Evolutionary conservation across 2,329 filamentous ascomycete species (phyloP).

Genomic region (Colletotrichum coccodes): DNA sequence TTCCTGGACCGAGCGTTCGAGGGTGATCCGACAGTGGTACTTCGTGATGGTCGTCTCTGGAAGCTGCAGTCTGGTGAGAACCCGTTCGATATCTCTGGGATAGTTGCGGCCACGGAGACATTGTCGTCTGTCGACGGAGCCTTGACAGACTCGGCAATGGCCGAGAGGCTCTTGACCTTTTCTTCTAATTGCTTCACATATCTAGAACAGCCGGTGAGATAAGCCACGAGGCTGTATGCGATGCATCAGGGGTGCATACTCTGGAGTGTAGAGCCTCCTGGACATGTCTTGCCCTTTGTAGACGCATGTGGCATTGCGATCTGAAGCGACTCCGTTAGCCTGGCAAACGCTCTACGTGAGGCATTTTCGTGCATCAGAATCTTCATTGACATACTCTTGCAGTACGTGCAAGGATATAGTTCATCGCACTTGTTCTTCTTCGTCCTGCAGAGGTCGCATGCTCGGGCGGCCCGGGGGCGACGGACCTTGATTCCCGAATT

Average conservation of each 20-base stretch:
- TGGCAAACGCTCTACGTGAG: neutral
- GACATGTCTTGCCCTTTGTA: constrained; percentile 39
- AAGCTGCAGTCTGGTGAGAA: constrained; percentile 11
- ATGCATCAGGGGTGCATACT: constrained; percentile 31
- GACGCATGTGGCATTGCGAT: constrained; percentile 39
- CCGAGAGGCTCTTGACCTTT: constrained; percentile 36
- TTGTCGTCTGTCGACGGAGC: constrained; percentile 11
- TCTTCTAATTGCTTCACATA: constrained; percentile 39
- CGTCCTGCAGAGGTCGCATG: constrained; percentile 25
- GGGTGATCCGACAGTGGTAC: constrained; percentile 25
- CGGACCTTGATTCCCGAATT: constrained; percentile 32
- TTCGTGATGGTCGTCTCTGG: constrained; percentile 13
- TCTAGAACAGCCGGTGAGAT: constrained; percentile 11
- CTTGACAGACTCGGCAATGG: constrained; percentile 12
- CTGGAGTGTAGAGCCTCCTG: constrained; percentile 35
- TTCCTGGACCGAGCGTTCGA: constrained; percentile 39
- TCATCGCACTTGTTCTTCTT: constrained; percentile 32
- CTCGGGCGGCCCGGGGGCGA: constrained; percentile 26
- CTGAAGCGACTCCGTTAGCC: constrained; percentile 10
- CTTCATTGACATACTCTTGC: constrained; percentile 46
- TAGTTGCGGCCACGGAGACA: constrained; percentile 30
- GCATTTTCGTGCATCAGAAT: neutral
- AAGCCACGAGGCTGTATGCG: neutral
- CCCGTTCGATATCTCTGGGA: constrained; percentile 10
- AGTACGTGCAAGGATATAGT: constrained; percentile 48